phyloP scores from a whole-genome alignment of 257 asterid genomes.

The Nicotiana benthamiana region DNA sequence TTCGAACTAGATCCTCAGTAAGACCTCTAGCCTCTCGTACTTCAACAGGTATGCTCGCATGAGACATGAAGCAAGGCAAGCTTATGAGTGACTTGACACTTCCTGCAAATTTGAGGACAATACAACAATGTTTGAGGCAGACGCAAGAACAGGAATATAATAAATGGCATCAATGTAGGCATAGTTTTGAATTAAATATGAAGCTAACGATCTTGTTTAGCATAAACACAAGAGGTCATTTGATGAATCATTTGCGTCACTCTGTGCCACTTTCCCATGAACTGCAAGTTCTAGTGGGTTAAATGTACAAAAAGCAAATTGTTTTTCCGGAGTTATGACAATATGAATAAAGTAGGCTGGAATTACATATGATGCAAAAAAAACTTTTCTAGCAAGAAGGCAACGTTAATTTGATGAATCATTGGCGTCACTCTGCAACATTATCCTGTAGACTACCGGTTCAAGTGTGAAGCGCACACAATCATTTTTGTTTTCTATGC shows the following conservation, averaged over 20 bases:
- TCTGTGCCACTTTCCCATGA: neutral
- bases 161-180: neutral
- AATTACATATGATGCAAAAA: neutral
- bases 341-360: neutral
- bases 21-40: slow-evolving; percentile 68
- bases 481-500: neutral
- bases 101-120: slow-evolving; percentile 25
- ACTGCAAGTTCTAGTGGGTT: neutral
- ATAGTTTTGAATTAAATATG: neutral
- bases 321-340: neutral
- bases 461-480: neutral
- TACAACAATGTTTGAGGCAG: neutral
- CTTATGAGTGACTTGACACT: slow-evolving; percentile 80
- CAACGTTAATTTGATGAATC: neutral
- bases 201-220: neutral
- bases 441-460: neutral
- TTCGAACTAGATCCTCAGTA: slow-evolving; percentile 62
- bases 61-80: slow-evolving; percentile 86
- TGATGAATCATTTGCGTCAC: neutral
- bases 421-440: neutral
- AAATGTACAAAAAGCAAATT: neutral
- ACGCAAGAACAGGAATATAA: neutral
- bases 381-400: neutral
- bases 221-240: neutral
- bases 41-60: slow-evolving; percentile 58